Evolutionary conservation across 2,329 filamentous ascomycete species (phyloP).

Genomic region (Sporothrix pallida): DNA sequence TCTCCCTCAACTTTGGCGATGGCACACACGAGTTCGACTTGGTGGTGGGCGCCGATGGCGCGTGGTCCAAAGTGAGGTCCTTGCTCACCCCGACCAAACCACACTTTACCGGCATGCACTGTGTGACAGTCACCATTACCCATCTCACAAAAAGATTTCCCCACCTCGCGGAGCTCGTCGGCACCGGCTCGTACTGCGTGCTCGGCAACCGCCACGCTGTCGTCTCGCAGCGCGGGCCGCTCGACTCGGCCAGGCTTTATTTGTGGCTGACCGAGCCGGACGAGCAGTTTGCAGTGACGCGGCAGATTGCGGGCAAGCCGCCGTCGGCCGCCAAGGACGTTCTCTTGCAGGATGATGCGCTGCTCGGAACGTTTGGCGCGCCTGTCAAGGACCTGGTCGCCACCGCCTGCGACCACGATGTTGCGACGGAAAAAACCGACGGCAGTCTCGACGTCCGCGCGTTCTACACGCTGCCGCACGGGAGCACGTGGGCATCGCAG

Average conservation of each 20-base stretch:
- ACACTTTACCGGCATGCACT: constrained; percentile 48
- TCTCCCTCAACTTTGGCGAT: constrained; percentile 39
- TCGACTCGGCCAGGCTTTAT: constrained; percentile 44
- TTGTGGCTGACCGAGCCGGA: constrained; percentile 40
- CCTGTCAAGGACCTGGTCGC: constrained; percentile 42
- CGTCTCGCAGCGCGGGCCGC: constrained; percentile 43
- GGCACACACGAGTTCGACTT: constrained; percentile 45
- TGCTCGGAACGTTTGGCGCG: constrained; percentile 39
- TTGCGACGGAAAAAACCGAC: constrained; percentile 32
- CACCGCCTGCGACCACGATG: constrained; percentile 42
- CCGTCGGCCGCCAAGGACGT: constrained; percentile 36
- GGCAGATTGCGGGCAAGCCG: constrained; percentile 33
- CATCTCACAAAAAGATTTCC: constrained; percentile 47
- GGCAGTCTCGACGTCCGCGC: constrained; percentile 39
- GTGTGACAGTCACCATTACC: constrained; percentile 47
- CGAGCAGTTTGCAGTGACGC: constrained; percentile 35
- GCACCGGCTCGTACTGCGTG: constrained; percentile 47
- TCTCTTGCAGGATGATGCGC: constrained; percentile 38
- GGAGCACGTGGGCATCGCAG: constrained; percentile 49
- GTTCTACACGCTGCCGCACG: constrained; percentile 52
- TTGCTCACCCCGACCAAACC: constrained; percentile 48
- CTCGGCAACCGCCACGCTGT: constrained; percentile 49
- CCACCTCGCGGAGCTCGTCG: constrained; percentile 48
- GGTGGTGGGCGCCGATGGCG: constrained; percentile 50
- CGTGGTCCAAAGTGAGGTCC: constrained; percentile 49